Percentiles rank a stretch among this genome's conserved stretches.
phyloP scores from a whole-genome alignment of 495 filamentous ascomycete genomes.

The Xylaria grammica region DNA sequence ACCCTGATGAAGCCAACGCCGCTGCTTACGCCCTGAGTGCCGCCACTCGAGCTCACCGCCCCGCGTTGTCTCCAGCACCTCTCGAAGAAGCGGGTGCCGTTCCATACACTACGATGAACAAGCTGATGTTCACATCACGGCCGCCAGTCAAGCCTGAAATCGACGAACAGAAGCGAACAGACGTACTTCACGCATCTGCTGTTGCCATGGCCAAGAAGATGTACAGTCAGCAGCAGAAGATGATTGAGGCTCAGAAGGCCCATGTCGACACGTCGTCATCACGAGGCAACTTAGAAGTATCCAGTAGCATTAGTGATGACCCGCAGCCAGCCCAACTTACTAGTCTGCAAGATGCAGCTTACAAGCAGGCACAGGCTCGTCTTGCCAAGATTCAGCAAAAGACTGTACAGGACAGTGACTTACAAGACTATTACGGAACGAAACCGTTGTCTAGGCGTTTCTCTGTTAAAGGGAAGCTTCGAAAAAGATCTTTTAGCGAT shows the following conservation, averaged over 20 bases:
- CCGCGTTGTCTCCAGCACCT: conserved; percentile 40
- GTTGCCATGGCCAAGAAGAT: conserved; percentile 87
- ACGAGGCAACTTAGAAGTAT: conserved; percentile 33
- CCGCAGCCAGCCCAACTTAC: conserved; percentile 49
- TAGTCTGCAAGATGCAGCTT: conserved; percentile 80
- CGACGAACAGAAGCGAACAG: conserved; percentile 72
- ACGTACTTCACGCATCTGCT: conserved; percentile 78
- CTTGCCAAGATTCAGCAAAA: conserved; percentile 80
- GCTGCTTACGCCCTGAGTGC: conserved; percentile 69
- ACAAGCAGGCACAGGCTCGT: conserved; percentile 81
- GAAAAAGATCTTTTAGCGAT: conserved; percentile 73
- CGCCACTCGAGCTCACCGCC: conserved; percentile 63
- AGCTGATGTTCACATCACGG: conserved; percentile 74
- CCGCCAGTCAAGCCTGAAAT: conserved; percentile 74
- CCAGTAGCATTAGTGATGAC: conserved; percentile 41
- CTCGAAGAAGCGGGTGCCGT: conserved; percentile 46
- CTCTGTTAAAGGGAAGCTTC: conserved; percentile 57
- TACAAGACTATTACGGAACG: conserved; percentile 76
- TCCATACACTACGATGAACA: conserved; percentile 54
- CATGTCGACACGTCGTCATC: conserved; percentile 36
- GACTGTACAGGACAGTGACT: conserved; percentile 58
- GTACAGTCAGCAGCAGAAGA: conserved; percentile 69
- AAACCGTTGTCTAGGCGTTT: conserved; percentile 50
- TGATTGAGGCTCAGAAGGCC: conserved; percentile 46
- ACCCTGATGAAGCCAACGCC: conserved; percentile 64